Conservation (phyloP, 192 early-diverging fungal species). For the Backusella psychrophila region DNA sequence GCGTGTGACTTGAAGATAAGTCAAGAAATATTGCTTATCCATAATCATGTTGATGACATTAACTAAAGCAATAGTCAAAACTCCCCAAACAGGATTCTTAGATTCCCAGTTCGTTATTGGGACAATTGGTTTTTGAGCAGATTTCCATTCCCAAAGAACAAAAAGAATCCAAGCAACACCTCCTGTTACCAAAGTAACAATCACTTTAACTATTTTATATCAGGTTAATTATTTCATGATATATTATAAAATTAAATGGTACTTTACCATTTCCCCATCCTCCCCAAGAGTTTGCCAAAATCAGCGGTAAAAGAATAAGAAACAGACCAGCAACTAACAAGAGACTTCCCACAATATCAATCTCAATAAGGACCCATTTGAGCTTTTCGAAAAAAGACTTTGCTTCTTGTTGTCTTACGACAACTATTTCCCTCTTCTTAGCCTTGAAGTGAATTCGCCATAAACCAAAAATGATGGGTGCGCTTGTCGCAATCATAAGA, state of each 20-base stretch:
- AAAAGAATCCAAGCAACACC: conserved; percentile 7
- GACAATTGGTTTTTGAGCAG: conserved; percentile 8
- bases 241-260: neutral
- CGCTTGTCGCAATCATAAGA: conserved; percentile 1
- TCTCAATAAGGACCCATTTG: neutral
- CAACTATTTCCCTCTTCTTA: neutral
- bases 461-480: conserved; percentile 13
- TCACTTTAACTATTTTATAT: neutral
- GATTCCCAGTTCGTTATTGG: conserved; percentile 11
- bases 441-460: conserved; percentile 3
- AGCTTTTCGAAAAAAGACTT: neutral
- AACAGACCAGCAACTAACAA: conserved; percentile 12
- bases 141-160: conserved; percentile 16
- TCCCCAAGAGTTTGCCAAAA: conserved; percentile 10
- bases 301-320: conserved; percentile 20
- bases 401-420: neutral
- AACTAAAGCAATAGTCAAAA: conserved; percentile 11
- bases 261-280: conserved; percentile 14
- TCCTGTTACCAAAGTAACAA: conserved; percentile 17
- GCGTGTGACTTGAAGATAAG: conserved; percentile 21
- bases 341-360: conserved; percentile 14
- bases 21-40: conserved; percentile 8
- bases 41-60: conserved; percentile 6
- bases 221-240: neutral
- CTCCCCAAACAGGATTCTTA: conserved; percentile 9